Conservation (phyloP, 2,329 filamentous ascomycete genomes). For the Pseudocercospora eumusae region DNA sequence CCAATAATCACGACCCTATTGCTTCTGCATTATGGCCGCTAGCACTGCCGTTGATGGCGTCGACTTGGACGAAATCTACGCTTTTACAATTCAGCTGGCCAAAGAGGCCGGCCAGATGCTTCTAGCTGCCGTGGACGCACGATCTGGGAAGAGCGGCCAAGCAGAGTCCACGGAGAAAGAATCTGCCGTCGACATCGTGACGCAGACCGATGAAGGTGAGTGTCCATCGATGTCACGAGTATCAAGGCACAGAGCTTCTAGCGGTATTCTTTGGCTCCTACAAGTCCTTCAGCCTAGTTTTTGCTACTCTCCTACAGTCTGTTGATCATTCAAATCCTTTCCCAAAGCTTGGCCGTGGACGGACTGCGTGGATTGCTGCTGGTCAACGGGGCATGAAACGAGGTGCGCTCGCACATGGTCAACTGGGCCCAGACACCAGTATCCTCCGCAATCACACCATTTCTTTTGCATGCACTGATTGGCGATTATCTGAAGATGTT, state of each 20-base stretch:
- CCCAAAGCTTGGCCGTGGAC: neutral
- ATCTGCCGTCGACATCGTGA: slow-evolving; percentile 75
- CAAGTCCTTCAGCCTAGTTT: slow-evolving; percentile 1
- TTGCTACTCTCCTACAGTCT: neutral
- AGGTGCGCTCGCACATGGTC: neutral
- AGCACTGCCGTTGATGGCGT: slow-evolving; percentile 9
- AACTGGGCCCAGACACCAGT: neutral
- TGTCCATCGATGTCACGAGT: slow-evolving; percentile 2
- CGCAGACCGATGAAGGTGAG: slow-evolving; percentile 71
- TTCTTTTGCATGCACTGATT: slow-evolving; percentile 12
- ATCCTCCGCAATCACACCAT: neutral
- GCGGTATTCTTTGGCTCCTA: neutral
- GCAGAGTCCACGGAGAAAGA: slow-evolving; percentile 65
- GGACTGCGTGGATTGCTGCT: neutral
- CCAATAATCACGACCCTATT: slow-evolving; percentile 4
- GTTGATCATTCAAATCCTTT: neutral
- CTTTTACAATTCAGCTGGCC: slow-evolving; percentile 69
- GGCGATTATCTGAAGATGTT: slow-evolving; percentile 55
- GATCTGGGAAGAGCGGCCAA: slow-evolving; percentile 48
- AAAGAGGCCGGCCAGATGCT: slow-evolving; percentile 70
- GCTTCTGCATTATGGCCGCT: slow-evolving; percentile 4
- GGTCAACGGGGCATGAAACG: neutral
- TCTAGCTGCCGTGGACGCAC: slow-evolving; percentile 62
- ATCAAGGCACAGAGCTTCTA: neutral
- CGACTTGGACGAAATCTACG: slow-evolving; percentile 64